A percentile compares a stretch with the other conserved stretches of the same genome.
phyloP scores from a whole-genome alignment of 805 yeast species.

The Teunomyces kruisii region DNA sequence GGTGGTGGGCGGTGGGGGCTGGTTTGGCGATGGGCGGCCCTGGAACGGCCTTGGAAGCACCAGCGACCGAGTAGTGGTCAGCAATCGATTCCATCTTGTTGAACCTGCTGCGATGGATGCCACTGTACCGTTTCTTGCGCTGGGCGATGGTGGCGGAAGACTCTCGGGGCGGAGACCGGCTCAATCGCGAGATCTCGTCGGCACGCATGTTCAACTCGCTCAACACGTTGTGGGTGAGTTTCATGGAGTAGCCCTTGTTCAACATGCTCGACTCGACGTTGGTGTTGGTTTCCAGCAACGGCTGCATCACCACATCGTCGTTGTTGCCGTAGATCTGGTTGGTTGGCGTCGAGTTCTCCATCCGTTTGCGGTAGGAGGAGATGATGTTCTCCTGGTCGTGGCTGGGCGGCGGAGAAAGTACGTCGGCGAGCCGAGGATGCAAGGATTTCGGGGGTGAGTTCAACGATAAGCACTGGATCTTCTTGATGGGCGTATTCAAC shows the following conservation, averaged over 20 bases:
- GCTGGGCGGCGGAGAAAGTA: not conserved
- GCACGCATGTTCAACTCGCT: constrained; percentile 45
- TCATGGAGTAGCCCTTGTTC: constrained; percentile 48
- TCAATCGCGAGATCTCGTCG: constrained; percentile 30
- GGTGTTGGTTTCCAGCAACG: not conserved
- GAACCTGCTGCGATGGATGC: constrained; percentile 34
- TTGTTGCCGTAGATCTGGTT: constrained; percentile 11
- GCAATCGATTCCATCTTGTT: constrained; percentile 27
- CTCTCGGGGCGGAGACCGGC: constrained; percentile 13
- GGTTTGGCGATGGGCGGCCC: too few species aligned
- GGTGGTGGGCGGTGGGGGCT: not conserved
- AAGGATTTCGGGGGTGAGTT: constrained; percentile 26
- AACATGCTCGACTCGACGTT: constrained; percentile 20
- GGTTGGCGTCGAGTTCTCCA: not conserved
- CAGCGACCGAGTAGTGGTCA: constrained; percentile 22
- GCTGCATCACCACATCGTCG: constrained; percentile 9
- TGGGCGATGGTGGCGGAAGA: not conserved
- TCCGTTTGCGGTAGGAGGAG: not conserved
- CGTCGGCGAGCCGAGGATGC: constrained; percentile 5
- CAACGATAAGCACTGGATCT: constrained; percentile 31
- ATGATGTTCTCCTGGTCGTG: constrained; percentile 1
- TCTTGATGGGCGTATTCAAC: constrained; percentile 42
- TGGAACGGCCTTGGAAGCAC: too few species aligned
- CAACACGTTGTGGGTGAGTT: constrained; percentile 45
- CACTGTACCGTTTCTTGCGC: constrained; percentile 26